These are phyloP conservation scores for Aspergillus cejpii DNA, from an alignment of 2,329 filamentous ascomycete genomes.

Conservation along the genomic window DNA sequence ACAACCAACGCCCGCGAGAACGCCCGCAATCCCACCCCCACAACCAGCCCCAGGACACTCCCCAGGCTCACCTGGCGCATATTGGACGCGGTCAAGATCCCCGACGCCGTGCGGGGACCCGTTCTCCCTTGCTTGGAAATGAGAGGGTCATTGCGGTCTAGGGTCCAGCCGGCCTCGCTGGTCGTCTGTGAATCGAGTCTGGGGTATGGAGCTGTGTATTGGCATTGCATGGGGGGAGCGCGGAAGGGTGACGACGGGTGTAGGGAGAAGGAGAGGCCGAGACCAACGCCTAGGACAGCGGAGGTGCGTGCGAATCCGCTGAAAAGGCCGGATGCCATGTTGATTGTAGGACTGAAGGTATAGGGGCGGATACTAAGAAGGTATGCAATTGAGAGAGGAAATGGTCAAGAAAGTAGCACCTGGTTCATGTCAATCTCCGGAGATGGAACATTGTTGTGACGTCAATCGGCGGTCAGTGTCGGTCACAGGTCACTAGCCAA, in stretches of 20 bases:
- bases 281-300: slow-evolving; percentile 30
- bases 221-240: slow-evolving; percentile 32
- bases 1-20: slow-evolving; percentile 43
- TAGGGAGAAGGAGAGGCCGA: slow-evolving; percentile 31
- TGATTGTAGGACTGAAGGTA: not conserved
- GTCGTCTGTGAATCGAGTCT: slow-evolving; percentile 13
- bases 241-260: slow-evolving; percentile 32
- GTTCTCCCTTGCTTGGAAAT: slow-evolving; percentile 25
- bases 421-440: not conserved
- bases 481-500: not conserved
- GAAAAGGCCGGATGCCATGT: slow-evolving; percentile 26
- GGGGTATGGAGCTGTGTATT: slow-evolving; percentile 29
- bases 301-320: slow-evolving; percentile 15
- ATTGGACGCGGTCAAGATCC: slow-evolving; percentile 29
- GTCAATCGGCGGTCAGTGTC: slow-evolving; percentile 12
- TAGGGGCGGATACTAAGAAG: slow-evolving; percentile 3
- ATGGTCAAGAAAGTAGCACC: no score
- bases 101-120: slow-evolving; percentile 5
- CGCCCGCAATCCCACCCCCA: slow-evolving; percentile 39
- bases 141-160: slow-evolving; percentile 19
- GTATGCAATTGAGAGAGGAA: slow-evolving; percentile 7
- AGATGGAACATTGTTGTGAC: slow-evolving; percentile 6
- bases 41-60: slow-evolving; percentile 40
- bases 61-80: slow-evolving; percentile 43
- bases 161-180: slow-evolving; percentile 23